Evolutionary conservation across 495 filamentous ascomycete genomes (phyloP).

Genomic region (Lasiosphaeris hirsuta): DNA sequence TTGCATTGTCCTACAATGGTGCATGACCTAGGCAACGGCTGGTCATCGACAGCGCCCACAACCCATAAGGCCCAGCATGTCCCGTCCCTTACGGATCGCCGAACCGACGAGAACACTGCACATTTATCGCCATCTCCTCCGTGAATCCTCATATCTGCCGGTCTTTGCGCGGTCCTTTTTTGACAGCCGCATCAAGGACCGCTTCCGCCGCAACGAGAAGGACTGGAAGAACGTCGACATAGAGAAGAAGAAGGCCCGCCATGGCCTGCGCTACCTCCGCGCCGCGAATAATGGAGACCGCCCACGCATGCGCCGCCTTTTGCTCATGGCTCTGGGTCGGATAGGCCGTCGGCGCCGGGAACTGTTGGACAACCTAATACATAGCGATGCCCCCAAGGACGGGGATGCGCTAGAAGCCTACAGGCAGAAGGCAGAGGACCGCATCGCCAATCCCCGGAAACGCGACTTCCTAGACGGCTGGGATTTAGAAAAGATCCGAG

Average conservation of each 20-base stretch:
- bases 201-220: constrained; percentile 47
- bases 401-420: constrained; percentile 31
- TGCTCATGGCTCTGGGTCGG: constrained; percentile 71
- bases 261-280: constrained; percentile 38
- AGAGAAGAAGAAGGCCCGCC: constrained; percentile 29
- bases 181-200: constrained; percentile 51
- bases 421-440: not conserved
- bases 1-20: not conserved
- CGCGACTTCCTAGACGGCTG: constrained; percentile 44
- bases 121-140: constrained; percentile 73
- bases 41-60: not conserved
- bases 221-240: constrained; percentile 4
- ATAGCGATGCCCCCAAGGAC: constrained; percentile 34
- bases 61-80: constrained; percentile 18
- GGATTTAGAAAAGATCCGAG: constrained; percentile 33
- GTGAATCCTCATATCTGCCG: constrained; percentile 82
- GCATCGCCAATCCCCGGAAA: constrained; percentile 5
- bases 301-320: constrained; percentile 57
- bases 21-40: constrained; percentile 3
- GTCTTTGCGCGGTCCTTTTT: constrained; percentile 59
- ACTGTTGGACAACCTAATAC: constrained; percentile 51
- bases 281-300: constrained; percentile 55
- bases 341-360: constrained; percentile 63
- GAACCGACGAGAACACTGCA: constrained; percentile 49
- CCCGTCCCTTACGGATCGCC: constrained; percentile 22